These are phyloP conservation scores for Brassica juncea DNA, from an alignment of 345 rosid genomes.

Conservation along the genomic window DNA sequence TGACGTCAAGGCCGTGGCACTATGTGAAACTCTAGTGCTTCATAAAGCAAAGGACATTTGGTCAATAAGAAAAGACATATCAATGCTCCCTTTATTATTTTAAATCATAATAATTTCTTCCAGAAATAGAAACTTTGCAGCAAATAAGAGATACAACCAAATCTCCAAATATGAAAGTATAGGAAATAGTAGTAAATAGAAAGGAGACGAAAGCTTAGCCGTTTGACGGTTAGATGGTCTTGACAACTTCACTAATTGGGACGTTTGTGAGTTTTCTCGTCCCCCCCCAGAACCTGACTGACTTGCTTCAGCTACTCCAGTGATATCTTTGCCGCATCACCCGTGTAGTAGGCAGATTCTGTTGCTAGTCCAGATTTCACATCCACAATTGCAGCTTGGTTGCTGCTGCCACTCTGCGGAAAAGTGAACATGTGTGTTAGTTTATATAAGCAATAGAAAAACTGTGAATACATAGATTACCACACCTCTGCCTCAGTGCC, in stretches of 20 bases:
- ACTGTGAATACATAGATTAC: not conserved
- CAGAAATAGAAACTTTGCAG: not conserved
- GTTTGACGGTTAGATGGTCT: not conserved
- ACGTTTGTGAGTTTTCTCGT: not conserved
- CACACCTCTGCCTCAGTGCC: too few relatives aligned
- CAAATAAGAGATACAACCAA: not conserved
- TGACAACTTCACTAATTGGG: not conserved
- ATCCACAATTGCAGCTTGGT: not conserved
- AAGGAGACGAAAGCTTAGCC: not conserved
- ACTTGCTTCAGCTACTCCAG: not conserved
- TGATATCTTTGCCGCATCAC: not conserved
- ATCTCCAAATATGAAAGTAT: too few relatives aligned
- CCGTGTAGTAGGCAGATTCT: not conserved
- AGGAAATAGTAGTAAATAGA: not conserved
- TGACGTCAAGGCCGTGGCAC: too few relatives aligned
- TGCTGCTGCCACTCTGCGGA: not conserved
- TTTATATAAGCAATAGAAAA: not conserved
- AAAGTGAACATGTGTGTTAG: not conserved
- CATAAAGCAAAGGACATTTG: not conserved
- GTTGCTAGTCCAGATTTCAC: not conserved
- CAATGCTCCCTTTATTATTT: not conserved
- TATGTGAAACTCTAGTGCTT: not conserved
- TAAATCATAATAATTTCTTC: too few relatives aligned
- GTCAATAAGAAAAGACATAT: not conserved
- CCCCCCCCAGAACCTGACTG: not conserved